Evolutionary conservation across 2,329 filamentous ascomycete species (phyloP).

Genomic region (Ophiostoma novo-ulmi): DNA sequence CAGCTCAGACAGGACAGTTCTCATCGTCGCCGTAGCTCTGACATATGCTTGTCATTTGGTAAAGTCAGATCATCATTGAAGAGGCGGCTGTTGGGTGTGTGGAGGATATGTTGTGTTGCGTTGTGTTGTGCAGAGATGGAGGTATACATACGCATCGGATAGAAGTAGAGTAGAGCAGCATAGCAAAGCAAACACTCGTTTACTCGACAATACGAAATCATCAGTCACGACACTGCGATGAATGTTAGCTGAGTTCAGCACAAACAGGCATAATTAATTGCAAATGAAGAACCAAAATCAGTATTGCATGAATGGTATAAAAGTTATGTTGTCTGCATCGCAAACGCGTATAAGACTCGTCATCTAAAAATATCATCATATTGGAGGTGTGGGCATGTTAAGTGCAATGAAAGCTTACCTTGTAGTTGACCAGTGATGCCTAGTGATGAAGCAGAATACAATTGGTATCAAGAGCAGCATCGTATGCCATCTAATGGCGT

Average conservation of each 20-base stretch:
- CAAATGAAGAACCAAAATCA: conserved; percentile 22
- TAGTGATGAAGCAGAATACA: neutral
- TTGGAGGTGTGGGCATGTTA: conserved; percentile 21
- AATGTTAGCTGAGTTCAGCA: conserved; percentile 22
- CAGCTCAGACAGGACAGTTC: conserved; percentile 42
- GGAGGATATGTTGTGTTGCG: conserved; percentile 8
- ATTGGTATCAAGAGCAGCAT: neutral
- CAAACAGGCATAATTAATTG: conserved; percentile 27
- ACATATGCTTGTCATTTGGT: conserved; percentile 95
- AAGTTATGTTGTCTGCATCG: conserved; percentile 62
- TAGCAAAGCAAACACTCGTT: neutral
- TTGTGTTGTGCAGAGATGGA: conserved; percentile 17
- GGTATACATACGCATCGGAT: conserved; percentile 6
- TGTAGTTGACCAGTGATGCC: neutral
- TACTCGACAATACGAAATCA: neutral
- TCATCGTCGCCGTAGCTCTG: conserved; percentile 62
- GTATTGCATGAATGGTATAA: conserved; percentile 68
- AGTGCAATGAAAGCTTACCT: conserved; percentile 22
- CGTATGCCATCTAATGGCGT: conserved; percentile 11
- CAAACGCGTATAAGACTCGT: conserved; percentile 73
- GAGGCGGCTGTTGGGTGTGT: conserved; percentile 26
- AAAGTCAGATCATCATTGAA: conserved; percentile 75
- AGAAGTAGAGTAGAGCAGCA: neutral
- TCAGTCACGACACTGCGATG: conserved; percentile 15
- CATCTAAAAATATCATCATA: conserved; percentile 60